Base-by-base conservation (phyloP, 73 alveolate species). In the Paramecium tetraurelia region DNA sequence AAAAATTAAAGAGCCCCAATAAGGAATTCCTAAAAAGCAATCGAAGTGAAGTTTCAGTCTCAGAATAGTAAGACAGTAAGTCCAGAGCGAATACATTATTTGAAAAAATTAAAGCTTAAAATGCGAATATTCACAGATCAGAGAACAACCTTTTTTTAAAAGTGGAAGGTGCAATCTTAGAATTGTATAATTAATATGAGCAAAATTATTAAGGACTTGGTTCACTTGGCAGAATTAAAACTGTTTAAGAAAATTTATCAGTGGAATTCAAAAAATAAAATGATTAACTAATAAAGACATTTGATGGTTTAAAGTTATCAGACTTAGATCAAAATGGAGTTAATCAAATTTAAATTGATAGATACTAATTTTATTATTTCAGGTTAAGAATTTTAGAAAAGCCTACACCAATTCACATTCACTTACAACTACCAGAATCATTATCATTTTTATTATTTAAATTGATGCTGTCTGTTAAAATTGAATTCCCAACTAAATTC, bases 321-420 rank as follows among this genome's bases (percentile, higher is more conserved):
- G 86, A 72, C 59, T 18, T 72, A 14, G 41, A 72, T 7, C 8
- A 36, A 20, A 22, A 38, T 21, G 40, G 58, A 12, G 36, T 40
- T 20, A 72, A 72, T 38, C 59, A 72, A 29, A 72, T 72, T n/a
- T 36, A 31, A 72, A 40, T 72, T 40, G 46, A 72, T 72, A 33
- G 90, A 41, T 80, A 31, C 75, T 31, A 80, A 63, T 80, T 80
- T 80, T 80, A 80, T 46, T 80, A 80, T 43, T 43, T 80, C 48
- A 80, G 90, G 29, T 10, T 46, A n/a, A 80, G 75, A 48, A 20
- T 80, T 7, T 22, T 40, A 41, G 90, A 41, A 5, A 80, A 48
- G 46, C 63, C 27, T 31, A 22, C 76, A n/a, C 90, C 90, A 44
- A 41, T 80, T 46, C 75, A 80, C 5, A 46, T 80, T 31, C 57